Conservation (phyloP, 495 filamentous ascomycete genomes). For the Glutinoglossum americanum region DNA sequence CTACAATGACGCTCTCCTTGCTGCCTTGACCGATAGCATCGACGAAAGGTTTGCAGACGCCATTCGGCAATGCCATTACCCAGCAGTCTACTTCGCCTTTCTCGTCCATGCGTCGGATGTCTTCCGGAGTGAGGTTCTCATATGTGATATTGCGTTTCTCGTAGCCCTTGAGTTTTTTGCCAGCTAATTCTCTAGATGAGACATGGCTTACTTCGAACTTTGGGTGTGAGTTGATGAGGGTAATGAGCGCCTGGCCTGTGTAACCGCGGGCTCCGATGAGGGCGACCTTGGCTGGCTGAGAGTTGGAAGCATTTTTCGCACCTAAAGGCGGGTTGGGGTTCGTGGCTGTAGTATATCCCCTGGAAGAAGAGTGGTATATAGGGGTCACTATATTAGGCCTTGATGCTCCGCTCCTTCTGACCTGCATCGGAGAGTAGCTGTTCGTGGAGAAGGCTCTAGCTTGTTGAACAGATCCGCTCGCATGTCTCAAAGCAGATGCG, state of each 20-base stretch:
- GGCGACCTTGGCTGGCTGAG: conserved; percentile 59
- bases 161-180: conserved; percentile 79
- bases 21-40: conserved; percentile 64
- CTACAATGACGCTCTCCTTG: conserved; percentile 64
- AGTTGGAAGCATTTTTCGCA: conserved; percentile 71
- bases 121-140: conserved; percentile 75
- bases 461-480: neutral
- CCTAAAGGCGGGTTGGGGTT: conserved; percentile 98
- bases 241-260: conserved; percentile 84
- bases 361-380: conserved; percentile 4
- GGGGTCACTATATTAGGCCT: neutral
- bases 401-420: neutral
- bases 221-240: conserved; percentile 75
- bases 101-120: conserved; percentile 76
- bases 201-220: conserved; percentile 86
- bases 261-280: conserved; percentile 92
- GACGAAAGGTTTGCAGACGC: conserved; percentile 89
- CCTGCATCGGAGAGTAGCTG: neutral
- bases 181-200: conserved; percentile 81
- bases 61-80: conserved; percentile 96
- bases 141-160: conserved; percentile 84
- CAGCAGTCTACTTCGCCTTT: conserved; percentile 90
- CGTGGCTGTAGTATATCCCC: conserved; percentile 46
- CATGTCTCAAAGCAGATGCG: neutral
- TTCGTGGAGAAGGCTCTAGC: conserved; percentile 1